Evolutionary conservation across 1,284 basidiomycete species (phyloP), one percentile per base, ranked within the genome.

Genomic region (Heterobasidion parviporum): DNA sequence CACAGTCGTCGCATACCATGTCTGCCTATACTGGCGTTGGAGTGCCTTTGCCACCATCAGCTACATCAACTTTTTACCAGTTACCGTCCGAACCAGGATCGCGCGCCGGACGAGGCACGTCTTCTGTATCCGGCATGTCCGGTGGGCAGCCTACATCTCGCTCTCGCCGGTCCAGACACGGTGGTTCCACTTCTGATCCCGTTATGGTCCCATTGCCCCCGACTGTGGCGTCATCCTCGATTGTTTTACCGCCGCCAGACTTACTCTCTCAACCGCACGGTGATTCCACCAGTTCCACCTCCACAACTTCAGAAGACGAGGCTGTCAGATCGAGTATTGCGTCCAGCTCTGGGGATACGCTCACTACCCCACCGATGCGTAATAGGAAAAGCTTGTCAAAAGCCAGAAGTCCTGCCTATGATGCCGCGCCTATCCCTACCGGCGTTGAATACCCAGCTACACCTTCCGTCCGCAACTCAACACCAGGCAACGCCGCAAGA

Each of bases 391-490:
- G 60, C 8, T 52, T 61, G 7, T 51, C 54, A 10, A 62, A 61
- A 44, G 33, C 63, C n/a, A 61, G 54, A 33, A 53, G 54, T 20
- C 61, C 65, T 1, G 14, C 63, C n/a, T 69, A 69, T 51, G 64
- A 60, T 1, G 59, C 62, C 2, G 68, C 68, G 3, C 66, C 65
- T 3, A 50, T 61, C 2, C 56, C 62, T 1, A n/a, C 56, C 8
- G 61, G 60, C 7, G 44, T 64, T 18, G 46, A 53, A 26, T 69
- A 69, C 12, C 67, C 67, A 8, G 57, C 62, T 7, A 65, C 64
- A 3, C 67, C 67, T 2, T 57, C 56, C 3, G 20, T 53, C 34
- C 54, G 54, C 14, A 43, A n/a, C 12, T 26, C 48, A 26, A 50
- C 54, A 20, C 43, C 52, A 5, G 34, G 26, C 16, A 44, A 51